A percentile compares a stretch with the other conserved stretches of the same genome.
Conservation (phyloP, 108 stramenopile genomes). For the Nitzschia inconspicua region DNA sequence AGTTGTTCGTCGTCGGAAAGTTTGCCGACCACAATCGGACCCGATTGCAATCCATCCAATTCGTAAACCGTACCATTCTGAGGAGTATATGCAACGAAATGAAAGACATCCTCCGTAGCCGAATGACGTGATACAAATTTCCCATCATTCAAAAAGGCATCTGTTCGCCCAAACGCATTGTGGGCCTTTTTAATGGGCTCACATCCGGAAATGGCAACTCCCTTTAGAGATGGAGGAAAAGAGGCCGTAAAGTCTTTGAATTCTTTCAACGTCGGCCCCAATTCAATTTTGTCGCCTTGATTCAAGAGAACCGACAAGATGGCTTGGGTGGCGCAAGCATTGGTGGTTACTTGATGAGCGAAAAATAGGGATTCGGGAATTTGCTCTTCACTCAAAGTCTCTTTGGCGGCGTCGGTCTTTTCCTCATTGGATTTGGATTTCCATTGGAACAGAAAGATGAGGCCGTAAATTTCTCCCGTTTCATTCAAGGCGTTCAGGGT, state of each 20-base stretch:
- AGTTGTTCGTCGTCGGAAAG: constrained; percentile 18
- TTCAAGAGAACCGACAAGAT: constrained; percentile 81
- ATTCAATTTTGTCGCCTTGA: constrained; percentile 37
- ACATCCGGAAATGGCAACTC: constrained; percentile 79
- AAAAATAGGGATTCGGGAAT: constrained; percentile 75
- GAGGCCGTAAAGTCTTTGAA: constrained; percentile 77
- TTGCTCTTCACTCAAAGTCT: constrained; percentile 38
- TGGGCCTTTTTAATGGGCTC: constrained; percentile 87
- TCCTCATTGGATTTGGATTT: constrained; percentile 24
- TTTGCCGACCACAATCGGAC: constrained; percentile 80
- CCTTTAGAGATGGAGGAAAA: constrained; percentile 84
- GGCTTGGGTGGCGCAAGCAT: constrained; percentile 90
- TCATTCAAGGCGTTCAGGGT: constrained; percentile 26
- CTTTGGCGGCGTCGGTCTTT: neutral
- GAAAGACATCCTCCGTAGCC: constrained; percentile 89
- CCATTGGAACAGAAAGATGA: constrained; percentile 95
- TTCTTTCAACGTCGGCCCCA: constrained; percentile 72
- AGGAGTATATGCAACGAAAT: constrained; percentile 94
- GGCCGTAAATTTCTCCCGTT: constrained; percentile 65
- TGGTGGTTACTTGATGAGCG: constrained; percentile 84
- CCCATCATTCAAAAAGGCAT: constrained; percentile 83
- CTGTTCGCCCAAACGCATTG: constrained; percentile 87
- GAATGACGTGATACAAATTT: constrained; percentile 24
- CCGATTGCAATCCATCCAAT: constrained; percentile 90
- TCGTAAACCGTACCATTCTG: constrained; percentile 80